Percentiles rank a stretch among this genome's conserved stretches.
Conservation (phyloP, 2,329 filamentous ascomycete genomes). For the Talaromyces sp. region DNA sequence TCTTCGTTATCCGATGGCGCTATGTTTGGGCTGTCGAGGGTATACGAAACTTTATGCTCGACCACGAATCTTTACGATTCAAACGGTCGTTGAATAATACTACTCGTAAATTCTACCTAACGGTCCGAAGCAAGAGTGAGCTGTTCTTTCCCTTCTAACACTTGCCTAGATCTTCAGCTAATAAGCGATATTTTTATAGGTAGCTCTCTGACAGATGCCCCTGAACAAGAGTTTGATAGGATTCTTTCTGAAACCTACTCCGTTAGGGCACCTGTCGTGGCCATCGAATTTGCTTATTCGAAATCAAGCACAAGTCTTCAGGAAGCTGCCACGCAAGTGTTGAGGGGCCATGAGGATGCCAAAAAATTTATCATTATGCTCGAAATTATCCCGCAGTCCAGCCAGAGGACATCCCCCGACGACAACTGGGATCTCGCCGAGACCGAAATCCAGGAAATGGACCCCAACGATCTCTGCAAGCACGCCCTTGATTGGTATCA, state of each 20-base stretch:
- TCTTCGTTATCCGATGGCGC: background rate
- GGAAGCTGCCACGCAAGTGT: background rate
- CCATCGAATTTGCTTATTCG: background rate
- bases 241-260: background rate
- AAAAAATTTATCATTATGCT: background rate
- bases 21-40: background rate
- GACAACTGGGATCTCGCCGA: background rate
- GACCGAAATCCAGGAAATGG: background rate
- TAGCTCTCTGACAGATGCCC: background rate
- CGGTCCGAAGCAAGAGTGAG: background rate
- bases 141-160: background rate
- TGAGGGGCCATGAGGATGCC: background rate
- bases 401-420: background rate
- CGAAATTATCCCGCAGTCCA: background rate
- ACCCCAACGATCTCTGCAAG: background rate
- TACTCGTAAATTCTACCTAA: background rate
- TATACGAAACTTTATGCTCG: background rate
- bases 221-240: background rate
- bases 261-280: background rate
- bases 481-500: background rate
- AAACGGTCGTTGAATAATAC: background rate
- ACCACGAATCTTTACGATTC: background rate
- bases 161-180: background rate
- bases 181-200: background rate
- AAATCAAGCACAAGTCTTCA: background rate